Conservation (phyloP, 2,329 filamentous ascomycete genomes). For the Penicillium sp. region DNA sequence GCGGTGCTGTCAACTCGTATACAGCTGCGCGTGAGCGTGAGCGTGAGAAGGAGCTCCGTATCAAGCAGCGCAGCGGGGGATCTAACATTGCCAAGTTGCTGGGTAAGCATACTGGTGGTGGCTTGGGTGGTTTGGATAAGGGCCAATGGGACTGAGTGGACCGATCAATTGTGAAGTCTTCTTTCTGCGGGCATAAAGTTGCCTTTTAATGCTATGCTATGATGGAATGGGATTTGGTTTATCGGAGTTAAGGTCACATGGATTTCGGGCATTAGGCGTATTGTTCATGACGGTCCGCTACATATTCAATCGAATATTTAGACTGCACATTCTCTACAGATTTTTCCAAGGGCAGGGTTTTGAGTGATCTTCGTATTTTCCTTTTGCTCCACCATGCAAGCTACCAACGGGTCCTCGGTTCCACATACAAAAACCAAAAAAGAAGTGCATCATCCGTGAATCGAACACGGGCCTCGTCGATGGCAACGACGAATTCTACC, state of each 20-base stretch:
- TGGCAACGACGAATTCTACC: constrained; percentile 47
- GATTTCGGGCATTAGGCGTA: background rate
- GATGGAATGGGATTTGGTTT: background rate
- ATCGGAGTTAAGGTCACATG: background rate
- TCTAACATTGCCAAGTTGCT: constrained; percentile 37
- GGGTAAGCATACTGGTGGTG: constrained; percentile 38
- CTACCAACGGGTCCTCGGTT: background rate
- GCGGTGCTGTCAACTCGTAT: constrained; percentile 57
- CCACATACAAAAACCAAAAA: background rate
- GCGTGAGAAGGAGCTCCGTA: constrained; percentile 53
- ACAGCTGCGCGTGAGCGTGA: constrained; percentile 56
- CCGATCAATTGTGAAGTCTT: background rate
- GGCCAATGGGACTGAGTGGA: constrained; percentile 43
- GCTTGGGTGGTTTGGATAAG: constrained; percentile 36
- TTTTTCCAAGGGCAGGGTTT: background rate
- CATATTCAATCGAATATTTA: background rate
- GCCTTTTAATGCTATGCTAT: background rate
- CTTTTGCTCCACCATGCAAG: background rate
- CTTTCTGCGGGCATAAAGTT: background rate
- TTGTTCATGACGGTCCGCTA: background rate
- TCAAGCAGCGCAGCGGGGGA: constrained; percentile 46
- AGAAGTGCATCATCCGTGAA: constrained; percentile 40
- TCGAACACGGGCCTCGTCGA: constrained; percentile 49
- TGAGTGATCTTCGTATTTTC: background rate
- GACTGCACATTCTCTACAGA: background rate